phyloP scores from a whole-genome alignment of 768 basidiomycete species.

The Boletus edulis region DNA sequence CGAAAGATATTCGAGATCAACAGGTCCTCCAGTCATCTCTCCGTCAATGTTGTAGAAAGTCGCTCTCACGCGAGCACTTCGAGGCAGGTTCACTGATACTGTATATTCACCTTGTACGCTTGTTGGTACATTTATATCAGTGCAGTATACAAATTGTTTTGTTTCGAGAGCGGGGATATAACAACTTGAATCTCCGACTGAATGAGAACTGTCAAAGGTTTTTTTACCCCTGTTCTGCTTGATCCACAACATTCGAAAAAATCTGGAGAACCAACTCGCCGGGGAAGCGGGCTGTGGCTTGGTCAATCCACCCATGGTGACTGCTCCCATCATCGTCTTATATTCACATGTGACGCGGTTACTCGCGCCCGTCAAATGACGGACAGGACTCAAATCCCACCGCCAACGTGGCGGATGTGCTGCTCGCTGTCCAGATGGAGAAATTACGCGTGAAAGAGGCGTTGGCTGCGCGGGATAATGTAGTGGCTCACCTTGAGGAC shows the following conservation, averaged over 20 bases:
- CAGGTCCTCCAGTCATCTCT: background rate
- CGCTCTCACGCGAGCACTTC: slow-evolving; percentile 1
- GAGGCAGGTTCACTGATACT: slow-evolving; percentile 10
- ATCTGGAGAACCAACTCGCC: slow-evolving; percentile 3
- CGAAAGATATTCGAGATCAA: slow-evolving; percentile 12
- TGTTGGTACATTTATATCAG: background rate
- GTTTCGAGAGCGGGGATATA: slow-evolving; percentile 2
- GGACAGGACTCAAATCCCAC: slow-evolving; percentile 11
- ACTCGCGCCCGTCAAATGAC: background rate
- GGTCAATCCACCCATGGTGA: slow-evolving; percentile 15
- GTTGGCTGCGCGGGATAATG: slow-evolving; percentile 59
- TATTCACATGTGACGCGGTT: background rate
- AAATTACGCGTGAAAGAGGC: slow-evolving; percentile 54
- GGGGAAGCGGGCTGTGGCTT: background rate
- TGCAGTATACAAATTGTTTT: background rate
- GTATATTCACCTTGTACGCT: background rate
- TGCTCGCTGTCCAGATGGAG: slow-evolving; percentile 55
- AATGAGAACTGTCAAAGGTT: background rate
- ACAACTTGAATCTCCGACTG: slow-evolving; percentile 5
- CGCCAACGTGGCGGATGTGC: slow-evolving; percentile 40
- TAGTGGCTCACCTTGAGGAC: slow-evolving; percentile 54
- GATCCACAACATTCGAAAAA: background rate
- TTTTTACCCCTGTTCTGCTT: background rate
- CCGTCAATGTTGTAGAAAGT: background rate
- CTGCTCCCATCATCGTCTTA: background rate